phyloP scores from a whole-genome alignment of 306 rosid genomes.

The Dicorynia guianensis region DNA sequence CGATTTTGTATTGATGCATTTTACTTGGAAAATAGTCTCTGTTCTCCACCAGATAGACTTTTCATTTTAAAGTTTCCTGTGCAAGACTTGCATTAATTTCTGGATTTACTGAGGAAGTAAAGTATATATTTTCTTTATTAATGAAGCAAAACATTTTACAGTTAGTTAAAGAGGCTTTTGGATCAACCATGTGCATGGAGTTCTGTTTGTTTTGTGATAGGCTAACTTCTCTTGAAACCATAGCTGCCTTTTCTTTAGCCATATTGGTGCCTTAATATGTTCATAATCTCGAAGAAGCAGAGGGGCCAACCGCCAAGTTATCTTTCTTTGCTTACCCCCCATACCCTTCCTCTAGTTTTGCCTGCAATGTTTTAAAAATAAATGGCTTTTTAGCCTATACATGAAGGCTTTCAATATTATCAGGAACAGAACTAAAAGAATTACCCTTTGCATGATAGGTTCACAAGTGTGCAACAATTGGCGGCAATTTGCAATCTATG shows the following conservation, averaged over 20 bases:
- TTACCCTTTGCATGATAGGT: conserved; percentile 59
- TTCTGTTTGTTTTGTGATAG: background rate
- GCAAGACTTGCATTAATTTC: conserved; percentile 17
- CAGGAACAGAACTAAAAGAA: conserved; percentile 30
- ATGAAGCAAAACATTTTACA: background rate
- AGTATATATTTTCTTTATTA: conserved; percentile 5
- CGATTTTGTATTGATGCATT: background rate
- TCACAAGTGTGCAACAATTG: conserved; percentile 96
- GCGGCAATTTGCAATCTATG: conserved; percentile 88
- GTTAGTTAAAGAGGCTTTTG: conserved; percentile 21
- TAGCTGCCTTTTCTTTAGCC: conserved; percentile 7
- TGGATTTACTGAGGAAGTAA: conserved; percentile 4
- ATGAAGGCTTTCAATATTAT: conserved; percentile 22
- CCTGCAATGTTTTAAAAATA: conserved; percentile 11
- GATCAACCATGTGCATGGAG: background rate
- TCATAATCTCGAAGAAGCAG: conserved; percentile 27
- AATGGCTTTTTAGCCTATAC: conserved; percentile 28
- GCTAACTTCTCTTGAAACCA: conserved; percentile 16
- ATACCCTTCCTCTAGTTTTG: conserved; percentile 8
- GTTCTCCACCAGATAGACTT: background rate
- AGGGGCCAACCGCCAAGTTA: background rate
- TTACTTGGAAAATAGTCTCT: conserved; percentile 3
- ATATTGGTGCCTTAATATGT: conserved; percentile 32
- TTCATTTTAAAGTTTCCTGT: conserved; percentile 4
- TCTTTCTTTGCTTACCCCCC: background rate